A percentile compares a stretch with the other conserved stretches of the same genome.
These are phyloP conservation scores for Phytophthora hibernalis DNA, from an alignment of 352 stramenopile genomes.

Conservation along the genomic window DNA sequence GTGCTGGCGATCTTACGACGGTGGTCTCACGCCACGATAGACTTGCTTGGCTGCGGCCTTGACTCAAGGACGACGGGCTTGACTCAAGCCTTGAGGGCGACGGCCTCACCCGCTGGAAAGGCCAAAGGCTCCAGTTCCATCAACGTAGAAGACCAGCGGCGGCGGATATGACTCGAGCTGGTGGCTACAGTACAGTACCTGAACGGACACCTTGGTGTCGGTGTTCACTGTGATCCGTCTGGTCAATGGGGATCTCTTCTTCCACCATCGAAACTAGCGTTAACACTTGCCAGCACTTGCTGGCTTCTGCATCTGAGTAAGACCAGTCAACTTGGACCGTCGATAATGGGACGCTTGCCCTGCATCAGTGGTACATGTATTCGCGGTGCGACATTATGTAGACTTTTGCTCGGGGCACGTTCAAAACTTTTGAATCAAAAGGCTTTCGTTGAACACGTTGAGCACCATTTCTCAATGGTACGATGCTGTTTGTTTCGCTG, in stretches of 20 bases:
- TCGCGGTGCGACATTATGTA: no score
- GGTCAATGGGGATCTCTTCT: neutral
- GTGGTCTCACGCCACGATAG: conserved; percentile 23
- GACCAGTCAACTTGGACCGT: neutral
- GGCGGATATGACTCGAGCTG: neutral
- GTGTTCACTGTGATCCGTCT: conserved; percentile 4
- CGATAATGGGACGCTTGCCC: no score
- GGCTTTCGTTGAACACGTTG: no score
- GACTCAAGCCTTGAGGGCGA: no score
- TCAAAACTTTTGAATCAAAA: no score
- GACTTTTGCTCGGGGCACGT: no score
- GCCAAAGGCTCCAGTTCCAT: neutral
- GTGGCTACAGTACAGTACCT: neutral
- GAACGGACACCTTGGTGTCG: neutral
- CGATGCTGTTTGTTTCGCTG: no score
- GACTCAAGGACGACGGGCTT: neutral
- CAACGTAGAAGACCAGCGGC: conserved; percentile 8
- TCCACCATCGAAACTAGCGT: conserved; percentile 15
- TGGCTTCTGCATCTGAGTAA: neutral
- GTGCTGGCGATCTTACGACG: conserved; percentile 33
- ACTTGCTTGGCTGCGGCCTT: conserved; percentile 20
- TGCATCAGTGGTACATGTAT: no score
- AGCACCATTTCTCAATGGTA: no score
- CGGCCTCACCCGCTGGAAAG: conserved; percentile 2
- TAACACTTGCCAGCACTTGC: conserved; percentile 12